These are phyloP conservation scores for Forsythia viridissima DNA, from an alignment of 257 asterid genomes.

Conservation along the genomic window DNA sequence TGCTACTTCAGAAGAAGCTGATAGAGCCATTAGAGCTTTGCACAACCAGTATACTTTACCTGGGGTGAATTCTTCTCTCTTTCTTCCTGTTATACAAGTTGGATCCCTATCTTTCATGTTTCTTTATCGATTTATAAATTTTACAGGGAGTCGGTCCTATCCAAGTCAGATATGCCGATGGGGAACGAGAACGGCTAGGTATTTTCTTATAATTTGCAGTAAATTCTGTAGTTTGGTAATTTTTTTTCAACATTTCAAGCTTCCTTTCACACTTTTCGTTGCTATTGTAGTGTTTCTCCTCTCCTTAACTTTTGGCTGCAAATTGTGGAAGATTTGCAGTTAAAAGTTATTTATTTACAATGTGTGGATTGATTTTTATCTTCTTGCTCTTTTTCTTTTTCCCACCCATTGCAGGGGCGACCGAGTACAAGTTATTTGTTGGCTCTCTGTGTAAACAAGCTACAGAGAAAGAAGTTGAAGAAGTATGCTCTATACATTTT, in stretches of 20 bases:
- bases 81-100: constrained; percentile 16
- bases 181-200: constrained; percentile 99
- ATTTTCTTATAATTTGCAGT: constrained; percentile 23
- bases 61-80: constrained; percentile 64
- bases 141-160: constrained; percentile 86
- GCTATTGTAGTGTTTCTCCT: constrained; percentile 8
- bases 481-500: constrained; percentile 48
- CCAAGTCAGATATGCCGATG: constrained; percentile 98
- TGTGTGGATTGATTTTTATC: background rate
- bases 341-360: background rate
- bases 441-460: constrained; percentile 90
- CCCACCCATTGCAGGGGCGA: constrained; percentile 60
- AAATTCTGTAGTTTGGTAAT: background rate
- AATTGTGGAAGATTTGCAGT: constrained; percentile 4
- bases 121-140: constrained; percentile 29
- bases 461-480: constrained; percentile 89
- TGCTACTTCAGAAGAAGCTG: constrained; percentile 89
- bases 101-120: constrained; percentile 11
- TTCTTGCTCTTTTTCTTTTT: constrained; percentile 19
- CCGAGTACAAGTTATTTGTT: constrained; percentile 87
- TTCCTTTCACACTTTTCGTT: background rate
- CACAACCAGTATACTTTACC: constrained; percentile 84
- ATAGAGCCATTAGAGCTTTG: constrained; percentile 84
- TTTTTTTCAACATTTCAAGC: constrained; percentile 1
- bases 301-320: background rate